Evolutionary conservation across 768 basidiomycete genomes (phyloP).

Genomic region (Lactarius deliciosus): DNA sequence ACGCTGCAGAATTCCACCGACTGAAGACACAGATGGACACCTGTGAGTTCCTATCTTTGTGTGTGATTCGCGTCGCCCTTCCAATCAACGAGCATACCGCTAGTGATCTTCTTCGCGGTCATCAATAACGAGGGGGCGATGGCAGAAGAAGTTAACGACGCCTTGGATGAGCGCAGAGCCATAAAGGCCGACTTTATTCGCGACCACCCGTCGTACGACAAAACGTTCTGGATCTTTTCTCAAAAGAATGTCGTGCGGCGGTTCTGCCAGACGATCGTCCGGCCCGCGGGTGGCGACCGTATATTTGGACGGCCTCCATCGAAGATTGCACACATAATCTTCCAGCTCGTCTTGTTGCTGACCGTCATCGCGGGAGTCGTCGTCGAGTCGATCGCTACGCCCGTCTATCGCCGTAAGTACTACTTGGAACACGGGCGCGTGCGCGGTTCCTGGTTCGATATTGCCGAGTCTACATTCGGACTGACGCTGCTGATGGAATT

Average conservation of each 20-base stretch:
- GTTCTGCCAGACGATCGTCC: slow-evolving; percentile 79
- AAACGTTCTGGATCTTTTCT: slow-evolving; percentile 84
- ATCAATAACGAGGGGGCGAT: slow-evolving; percentile 54
- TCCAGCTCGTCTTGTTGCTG: slow-evolving; percentile 70
- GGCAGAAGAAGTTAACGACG: slow-evolving; percentile 59
- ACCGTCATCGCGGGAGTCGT: slow-evolving; percentile 79
- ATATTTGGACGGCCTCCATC: slow-evolving; percentile 78
- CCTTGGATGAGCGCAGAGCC: slow-evolving; percentile 65
- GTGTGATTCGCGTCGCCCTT: neutral
- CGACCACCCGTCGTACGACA: slow-evolving; percentile 87
- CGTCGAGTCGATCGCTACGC: slow-evolving; percentile 83
- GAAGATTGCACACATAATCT: slow-evolving; percentile 61
- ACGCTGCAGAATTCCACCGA: slow-evolving; percentile 39
- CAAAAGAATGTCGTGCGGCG: slow-evolving; percentile 73
- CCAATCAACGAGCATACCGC: neutral
- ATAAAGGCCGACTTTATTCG: slow-evolving; percentile 85
- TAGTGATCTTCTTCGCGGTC: slow-evolving; percentile 69
- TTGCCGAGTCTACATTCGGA: slow-evolving; percentile 73
- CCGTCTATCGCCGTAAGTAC: slow-evolving; percentile 75
- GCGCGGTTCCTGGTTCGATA: slow-evolving; percentile 85
- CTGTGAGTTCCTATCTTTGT: slow-evolving; percentile 48
- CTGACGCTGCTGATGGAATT: slow-evolving; percentile 77
- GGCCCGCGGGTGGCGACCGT: slow-evolving; percentile 80
- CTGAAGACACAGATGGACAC: slow-evolving; percentile 69
- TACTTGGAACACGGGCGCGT: slow-evolving; percentile 55